These are phyloP conservation scores for Fonsecaea pedrosoi DNA, from an alignment of 2,329 filamentous ascomycete species.

Conservation along the genomic window DNA sequence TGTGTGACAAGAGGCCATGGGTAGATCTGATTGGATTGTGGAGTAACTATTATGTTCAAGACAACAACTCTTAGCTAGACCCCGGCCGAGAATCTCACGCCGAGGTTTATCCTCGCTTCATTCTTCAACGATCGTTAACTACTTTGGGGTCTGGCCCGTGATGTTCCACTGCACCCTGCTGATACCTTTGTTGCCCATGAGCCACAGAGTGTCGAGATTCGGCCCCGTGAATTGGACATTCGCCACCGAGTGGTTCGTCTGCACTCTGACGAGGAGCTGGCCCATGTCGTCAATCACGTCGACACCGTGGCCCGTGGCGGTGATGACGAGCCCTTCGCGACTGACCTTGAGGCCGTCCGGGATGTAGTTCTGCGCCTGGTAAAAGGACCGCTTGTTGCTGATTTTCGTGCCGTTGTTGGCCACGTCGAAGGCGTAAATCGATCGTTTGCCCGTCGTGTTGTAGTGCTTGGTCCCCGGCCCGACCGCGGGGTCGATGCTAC, in stretches of 20 bases:
- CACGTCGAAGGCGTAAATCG: slow-evolving; percentile 49
- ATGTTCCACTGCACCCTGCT: slow-evolving; percentile 49
- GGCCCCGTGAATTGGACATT: slow-evolving; percentile 53
- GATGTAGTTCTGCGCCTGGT: slow-evolving; percentile 48
- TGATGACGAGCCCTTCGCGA: slow-evolving; percentile 50
- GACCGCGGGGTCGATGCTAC: slow-evolving; percentile 41
- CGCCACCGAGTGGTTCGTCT: slow-evolving; percentile 54
- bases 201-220: slow-evolving; percentile 50
- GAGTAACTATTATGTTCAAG: not conserved
- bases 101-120: not conserved
- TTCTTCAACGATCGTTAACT: not conserved
- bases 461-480: slow-evolving; percentile 17
- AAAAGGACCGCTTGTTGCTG: slow-evolving; percentile 49
- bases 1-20: not conserved
- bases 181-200: slow-evolving; percentile 50
- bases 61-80: not conserved
- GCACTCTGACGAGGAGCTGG: slow-evolving; percentile 48
- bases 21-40: not conserved
- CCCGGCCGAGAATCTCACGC: not conserved
- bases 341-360: slow-evolving; percentile 54
- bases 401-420: slow-evolving; percentile 46
- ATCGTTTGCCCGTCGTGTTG: slow-evolving; percentile 32
- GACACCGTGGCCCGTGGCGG: slow-evolving; percentile 49
- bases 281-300: slow-evolving; percentile 51
- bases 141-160: slow-evolving; percentile 42